These are phyloP conservation scores for Fusarium humuli DNA, from an alignment of 2,329 filamentous ascomycete genomes.

Conservation along the genomic window DNA sequence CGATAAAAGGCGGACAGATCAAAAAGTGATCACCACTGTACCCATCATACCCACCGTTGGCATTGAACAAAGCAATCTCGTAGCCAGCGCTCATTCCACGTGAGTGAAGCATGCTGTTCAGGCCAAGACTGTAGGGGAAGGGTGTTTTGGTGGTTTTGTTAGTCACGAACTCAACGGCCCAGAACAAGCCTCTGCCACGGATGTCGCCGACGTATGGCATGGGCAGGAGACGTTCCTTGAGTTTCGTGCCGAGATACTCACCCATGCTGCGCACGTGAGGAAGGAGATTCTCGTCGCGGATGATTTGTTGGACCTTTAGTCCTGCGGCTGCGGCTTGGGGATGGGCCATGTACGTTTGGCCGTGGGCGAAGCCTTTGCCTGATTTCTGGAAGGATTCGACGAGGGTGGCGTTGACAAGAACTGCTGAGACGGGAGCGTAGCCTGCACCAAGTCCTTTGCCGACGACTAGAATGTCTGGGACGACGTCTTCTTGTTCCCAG, in stretches of 20 bases:
- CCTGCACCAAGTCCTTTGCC: constrained; percentile 71
- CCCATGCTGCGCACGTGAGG: constrained; percentile 17
- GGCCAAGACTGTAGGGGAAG: constrained; percentile 26
- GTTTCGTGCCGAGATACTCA: constrained; percentile 22
- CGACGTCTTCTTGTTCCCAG: constrained; percentile 69
- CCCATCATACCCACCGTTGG: constrained; percentile 39
- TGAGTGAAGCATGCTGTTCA: constrained; percentile 26
- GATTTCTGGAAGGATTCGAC: constrained; percentile 32
- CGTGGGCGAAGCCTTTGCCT: constrained; percentile 29
- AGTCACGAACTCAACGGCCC: constrained; percentile 39
- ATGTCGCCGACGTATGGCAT: constrained; percentile 40
- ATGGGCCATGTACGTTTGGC: constrained; percentile 35
- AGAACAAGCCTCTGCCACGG: constrained; percentile 37
- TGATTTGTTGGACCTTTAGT: constrained; percentile 32
- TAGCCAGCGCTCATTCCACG: constrained; percentile 38
- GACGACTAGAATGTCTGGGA: constrained; percentile 73
- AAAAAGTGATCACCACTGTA: constrained; percentile 40
- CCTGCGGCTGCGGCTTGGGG: constrained; percentile 30
- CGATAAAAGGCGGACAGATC: constrained; percentile 37
- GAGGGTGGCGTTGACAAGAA: constrained; percentile 24
- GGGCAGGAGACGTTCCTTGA: constrained; percentile 15
- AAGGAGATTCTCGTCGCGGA: constrained; percentile 20
- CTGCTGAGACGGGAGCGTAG: constrained; percentile 38
- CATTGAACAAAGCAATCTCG: constrained; percentile 39
- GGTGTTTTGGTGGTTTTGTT: constrained; percentile 38